Conservation (phyloP, 352 stramenopile species). For the Salisapilia sapeloensis region DNA sequence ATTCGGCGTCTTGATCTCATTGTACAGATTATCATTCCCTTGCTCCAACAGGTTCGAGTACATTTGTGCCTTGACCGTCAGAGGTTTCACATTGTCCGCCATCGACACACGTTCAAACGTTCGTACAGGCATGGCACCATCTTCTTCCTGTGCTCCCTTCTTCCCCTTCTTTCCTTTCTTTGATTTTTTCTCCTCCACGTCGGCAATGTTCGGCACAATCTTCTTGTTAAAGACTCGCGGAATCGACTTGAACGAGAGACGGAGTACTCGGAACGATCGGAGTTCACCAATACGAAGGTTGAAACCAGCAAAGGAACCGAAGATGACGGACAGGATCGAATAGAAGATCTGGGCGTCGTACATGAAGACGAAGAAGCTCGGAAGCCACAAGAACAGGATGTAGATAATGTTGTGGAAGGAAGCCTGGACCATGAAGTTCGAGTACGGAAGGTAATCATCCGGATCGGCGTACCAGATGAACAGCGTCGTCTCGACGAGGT, state of each 20-base stretch:
- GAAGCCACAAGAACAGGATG: conserved; percentile 70
- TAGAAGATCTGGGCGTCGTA: conserved; percentile 83
- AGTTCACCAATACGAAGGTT: conserved; percentile 75
- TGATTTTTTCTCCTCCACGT: conserved; percentile 60
- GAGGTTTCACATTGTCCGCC: conserved; percentile 55
- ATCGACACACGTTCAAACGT: conserved; percentile 73
- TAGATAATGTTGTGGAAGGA: conserved; percentile 78
- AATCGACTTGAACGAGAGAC: conserved; percentile 75
- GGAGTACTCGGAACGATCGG: conserved; percentile 68
- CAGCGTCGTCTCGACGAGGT: conserved; percentile 64
- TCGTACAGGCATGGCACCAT: conserved; percentile 39
- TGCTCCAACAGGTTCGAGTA: conserved; percentile 64
- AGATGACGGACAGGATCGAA: conserved; percentile 55
- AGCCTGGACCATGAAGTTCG: conserved; percentile 68
- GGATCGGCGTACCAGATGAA: conserved; percentile 73
- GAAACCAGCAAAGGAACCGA: conserved; percentile 68
- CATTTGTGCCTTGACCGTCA: conserved; percentile 73
- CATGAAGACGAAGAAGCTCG: conserved; percentile 70
- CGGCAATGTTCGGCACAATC: conserved; percentile 63
- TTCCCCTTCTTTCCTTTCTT: conserved; percentile 43
- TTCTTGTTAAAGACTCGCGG: conserved; percentile 80
- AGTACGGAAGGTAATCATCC: conserved; percentile 59
- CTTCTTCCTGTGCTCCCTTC: conserved; percentile 23
- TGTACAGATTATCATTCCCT: conserved; percentile 30
- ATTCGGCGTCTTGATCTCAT: conserved; percentile 40